Percentiles rank a stretch among this genome's conserved stretches.
Conservation (phyloP, 305 asterid species). For the Solanum hybrid region DNA sequence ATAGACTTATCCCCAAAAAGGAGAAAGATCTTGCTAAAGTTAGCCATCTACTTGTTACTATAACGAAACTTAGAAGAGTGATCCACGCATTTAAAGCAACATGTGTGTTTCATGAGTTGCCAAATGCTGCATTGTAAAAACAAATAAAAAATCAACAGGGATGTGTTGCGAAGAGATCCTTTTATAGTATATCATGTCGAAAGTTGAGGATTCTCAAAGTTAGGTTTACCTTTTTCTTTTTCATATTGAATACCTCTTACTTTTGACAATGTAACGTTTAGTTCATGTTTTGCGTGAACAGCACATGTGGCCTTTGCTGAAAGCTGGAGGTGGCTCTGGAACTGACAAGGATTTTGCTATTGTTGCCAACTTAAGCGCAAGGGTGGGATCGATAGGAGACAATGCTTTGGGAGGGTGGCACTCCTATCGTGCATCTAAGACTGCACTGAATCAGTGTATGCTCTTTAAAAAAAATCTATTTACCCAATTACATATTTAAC, state of each 20-base stretch:
- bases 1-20: background rate
- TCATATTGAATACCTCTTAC: background rate
- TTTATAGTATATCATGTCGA: background rate
- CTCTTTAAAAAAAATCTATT: constrained; percentile 4
- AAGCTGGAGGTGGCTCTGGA: constrained; percentile 64
- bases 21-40: background rate
- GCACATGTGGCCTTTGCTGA: constrained; percentile 96
- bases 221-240: background rate
- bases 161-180: background rate
- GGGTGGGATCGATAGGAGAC: constrained; percentile 92
- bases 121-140: background rate
- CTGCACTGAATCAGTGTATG: constrained; percentile 81
- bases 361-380: constrained; percentile 75
- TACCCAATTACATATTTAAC: background rate
- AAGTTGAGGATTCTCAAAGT: background rate
- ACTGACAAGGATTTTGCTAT: constrained; percentile 53
- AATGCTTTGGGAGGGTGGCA: constrained; percentile 93
- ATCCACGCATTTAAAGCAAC: background rate
- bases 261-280: background rate
- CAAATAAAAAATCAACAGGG: background rate
- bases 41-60: background rate
- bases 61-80: background rate
- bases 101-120: background rate
- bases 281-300: constrained; percentile 26
- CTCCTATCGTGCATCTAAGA: constrained; percentile 78